Percentiles rank a stretch among this genome's conserved stretches.
Conservation (phyloP, 2,329 filamentous ascomycete species). For the Xylaria sp. region DNA sequence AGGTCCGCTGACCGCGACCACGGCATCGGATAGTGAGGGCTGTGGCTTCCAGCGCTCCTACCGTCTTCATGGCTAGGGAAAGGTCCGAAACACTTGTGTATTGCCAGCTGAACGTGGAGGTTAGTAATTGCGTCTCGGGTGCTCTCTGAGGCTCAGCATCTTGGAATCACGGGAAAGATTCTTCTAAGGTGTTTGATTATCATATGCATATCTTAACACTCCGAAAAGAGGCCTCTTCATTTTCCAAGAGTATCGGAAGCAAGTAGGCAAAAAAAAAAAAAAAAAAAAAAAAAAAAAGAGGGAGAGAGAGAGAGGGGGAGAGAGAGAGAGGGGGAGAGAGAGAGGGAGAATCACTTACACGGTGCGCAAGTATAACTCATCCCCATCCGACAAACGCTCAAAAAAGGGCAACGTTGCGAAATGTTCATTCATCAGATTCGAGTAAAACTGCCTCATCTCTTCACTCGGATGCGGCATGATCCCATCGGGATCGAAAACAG, state of each 20-base stretch:
- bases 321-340: background rate
- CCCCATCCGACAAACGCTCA: background rate
- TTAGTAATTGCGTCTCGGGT: background rate
- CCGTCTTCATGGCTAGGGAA: slow-evolving; percentile 9
- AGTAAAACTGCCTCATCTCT: background rate
- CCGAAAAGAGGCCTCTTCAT: background rate
- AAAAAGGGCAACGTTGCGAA: background rate
- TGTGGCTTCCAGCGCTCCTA: background rate
- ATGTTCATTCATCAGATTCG: slow-evolving; percentile 22
- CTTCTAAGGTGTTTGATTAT: background rate
- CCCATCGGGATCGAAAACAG: background rate
- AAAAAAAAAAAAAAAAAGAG: too few relatives aligned
- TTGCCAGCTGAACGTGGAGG: slow-evolving; percentile 24
- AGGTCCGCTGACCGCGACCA: slow-evolving; percentile 20
- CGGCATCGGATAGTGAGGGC: slow-evolving; percentile 26
- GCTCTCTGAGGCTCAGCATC: background rate
- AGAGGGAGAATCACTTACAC: slow-evolving; percentile 1
- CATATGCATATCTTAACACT: background rate
- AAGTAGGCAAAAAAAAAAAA: background rate
- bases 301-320: background rate
- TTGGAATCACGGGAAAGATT: background rate
- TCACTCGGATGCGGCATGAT: slow-evolving; percentile 10
- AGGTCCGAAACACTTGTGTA: slow-evolving; percentile 24
- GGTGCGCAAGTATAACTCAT: slow-evolving; percentile 25
- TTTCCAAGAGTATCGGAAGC: background rate